These are phyloP conservation scores for Mrakia blollopis DNA, from an alignment of 768 basidiomycete genomes.

Conservation along the genomic window DNA sequence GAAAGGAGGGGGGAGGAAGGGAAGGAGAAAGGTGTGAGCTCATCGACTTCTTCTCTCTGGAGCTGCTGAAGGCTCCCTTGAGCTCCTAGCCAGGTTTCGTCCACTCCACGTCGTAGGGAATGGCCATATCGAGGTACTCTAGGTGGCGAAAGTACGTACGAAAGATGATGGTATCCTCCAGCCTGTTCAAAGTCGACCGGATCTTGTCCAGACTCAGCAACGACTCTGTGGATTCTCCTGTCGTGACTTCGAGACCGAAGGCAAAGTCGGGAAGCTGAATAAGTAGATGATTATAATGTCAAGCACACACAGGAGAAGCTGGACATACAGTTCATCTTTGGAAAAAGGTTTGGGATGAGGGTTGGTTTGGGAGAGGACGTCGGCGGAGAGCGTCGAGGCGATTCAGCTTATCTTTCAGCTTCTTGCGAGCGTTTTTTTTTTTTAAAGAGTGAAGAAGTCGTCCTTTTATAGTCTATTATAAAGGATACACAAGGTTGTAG, in stretches of 20 bases:
- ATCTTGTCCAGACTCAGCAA: constrained; percentile 86
- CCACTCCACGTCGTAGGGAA: neutral
- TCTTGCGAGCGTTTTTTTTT: too few relatives aligned
- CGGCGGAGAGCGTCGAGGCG: neutral
- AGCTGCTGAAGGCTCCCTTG: neutral
- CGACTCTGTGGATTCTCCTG: constrained; percentile 48
- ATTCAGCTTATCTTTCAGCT: too few relatives aligned
- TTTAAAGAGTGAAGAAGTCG: too few relatives aligned
- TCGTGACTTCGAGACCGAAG: constrained; percentile 10
- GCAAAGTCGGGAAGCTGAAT: too few relatives aligned
- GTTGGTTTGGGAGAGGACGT: neutral
- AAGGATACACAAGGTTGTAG: too few relatives aligned
- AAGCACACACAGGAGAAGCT: neutral
- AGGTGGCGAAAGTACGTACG: constrained; percentile 39
- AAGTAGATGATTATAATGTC: too few relatives aligned
- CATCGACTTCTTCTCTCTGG: neutral
- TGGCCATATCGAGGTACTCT: neutral
- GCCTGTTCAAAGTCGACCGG: constrained; percentile 72
- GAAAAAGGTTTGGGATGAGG: neutral
- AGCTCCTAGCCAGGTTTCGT: neutral
- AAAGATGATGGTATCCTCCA: constrained; percentile 99
- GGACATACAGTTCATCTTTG: constrained; percentile 16
- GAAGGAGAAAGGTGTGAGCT: neutral
- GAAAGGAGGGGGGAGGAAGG: neutral
- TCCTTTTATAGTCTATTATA: too few relatives aligned